Percentiles rank a stretch among this genome's conserved stretches.
Evolutionary conservation across 2,329 filamentous ascomycete genomes (phyloP).

Genomic region (Chrysoporthe cubensis): DNA sequence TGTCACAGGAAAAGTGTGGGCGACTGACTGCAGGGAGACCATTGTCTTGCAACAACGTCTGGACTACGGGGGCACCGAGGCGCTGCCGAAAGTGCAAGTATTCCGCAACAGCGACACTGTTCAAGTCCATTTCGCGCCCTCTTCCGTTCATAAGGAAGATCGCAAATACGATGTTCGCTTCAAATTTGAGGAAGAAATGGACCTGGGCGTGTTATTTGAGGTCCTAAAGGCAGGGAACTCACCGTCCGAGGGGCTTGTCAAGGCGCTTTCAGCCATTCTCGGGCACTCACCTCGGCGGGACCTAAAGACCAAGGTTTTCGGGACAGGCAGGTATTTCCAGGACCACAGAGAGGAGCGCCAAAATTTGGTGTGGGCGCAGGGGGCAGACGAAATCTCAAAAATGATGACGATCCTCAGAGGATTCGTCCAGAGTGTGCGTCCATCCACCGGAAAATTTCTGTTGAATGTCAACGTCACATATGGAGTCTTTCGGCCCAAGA

Average conservation of each 20-base stretch:
- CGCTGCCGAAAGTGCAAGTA: background rate
- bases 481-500: slow-evolving; percentile 52
- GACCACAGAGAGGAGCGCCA: background rate
- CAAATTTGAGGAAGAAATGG: background rate
- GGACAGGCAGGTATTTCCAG: background rate
- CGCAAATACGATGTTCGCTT: background rate
- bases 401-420: slow-evolving; percentile 49
- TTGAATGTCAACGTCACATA: slow-evolving; percentile 61
- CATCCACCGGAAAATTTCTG: slow-evolving; percentile 57
- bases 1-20: background rate
- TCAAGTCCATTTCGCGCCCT: background rate
- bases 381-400: background rate
- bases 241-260: slow-evolving; percentile 49
- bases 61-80: background rate
- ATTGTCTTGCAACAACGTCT: background rate
- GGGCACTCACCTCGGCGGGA: slow-evolving; percentile 17
- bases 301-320: background rate
- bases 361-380: background rate
- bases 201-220: background rate
- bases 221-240: background rate
- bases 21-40: background rate
- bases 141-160: background rate
- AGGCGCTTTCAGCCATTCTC: slow-evolving; percentile 43
- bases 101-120: background rate
- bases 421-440: slow-evolving; percentile 59